These are phyloP conservation scores for Lathyrus tuberosus DNA, from an alignment of 306 rosid species.

Conservation along the genomic window DNA sequence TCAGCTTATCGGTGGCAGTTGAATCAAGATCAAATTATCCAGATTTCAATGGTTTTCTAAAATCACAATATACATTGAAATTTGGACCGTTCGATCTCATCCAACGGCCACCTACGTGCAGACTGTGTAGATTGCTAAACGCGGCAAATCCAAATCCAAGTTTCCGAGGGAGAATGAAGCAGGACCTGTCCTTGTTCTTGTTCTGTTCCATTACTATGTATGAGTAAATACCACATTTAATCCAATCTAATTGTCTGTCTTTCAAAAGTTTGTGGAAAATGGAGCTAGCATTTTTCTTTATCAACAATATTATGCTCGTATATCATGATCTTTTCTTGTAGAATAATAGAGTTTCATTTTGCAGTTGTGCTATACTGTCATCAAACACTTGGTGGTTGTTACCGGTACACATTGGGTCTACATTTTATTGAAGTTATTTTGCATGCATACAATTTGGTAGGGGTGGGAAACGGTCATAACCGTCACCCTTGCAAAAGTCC, in stretches of 20 bases:
- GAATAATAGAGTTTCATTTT: conserved; percentile 1
- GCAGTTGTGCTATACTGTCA: neutral
- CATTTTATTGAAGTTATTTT: too few relatives aligned
- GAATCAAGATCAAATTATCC: neutral
- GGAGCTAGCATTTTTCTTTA: conserved; percentile 33
- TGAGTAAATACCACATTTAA: conserved; percentile 21
- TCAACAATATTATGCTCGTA: neutral
- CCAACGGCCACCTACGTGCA: neutral
- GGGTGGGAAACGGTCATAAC: too few relatives aligned
- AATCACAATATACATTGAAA: neutral
- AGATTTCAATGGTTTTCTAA: neutral
- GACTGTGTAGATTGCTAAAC: neutral
- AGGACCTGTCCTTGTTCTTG: conserved; percentile 35
- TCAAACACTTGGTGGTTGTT: neutral
- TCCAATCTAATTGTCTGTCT: conserved; percentile 42
- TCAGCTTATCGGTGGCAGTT: neutral
- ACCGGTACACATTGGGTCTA: too few relatives aligned
- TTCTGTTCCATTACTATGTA: conserved; percentile 32
- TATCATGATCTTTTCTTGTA: neutral
- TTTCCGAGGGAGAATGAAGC: neutral
- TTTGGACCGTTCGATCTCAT: neutral
- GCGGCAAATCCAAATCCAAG: neutral
- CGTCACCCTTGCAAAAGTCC: too few relatives aligned
- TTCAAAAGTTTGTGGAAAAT: conserved; percentile 37
- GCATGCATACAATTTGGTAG: too few relatives aligned